These are phyloP conservation scores for Saccharomyces kudriavzevii DNA, from an alignment of 805 yeast genomes.

Conservation along the genomic window DNA sequence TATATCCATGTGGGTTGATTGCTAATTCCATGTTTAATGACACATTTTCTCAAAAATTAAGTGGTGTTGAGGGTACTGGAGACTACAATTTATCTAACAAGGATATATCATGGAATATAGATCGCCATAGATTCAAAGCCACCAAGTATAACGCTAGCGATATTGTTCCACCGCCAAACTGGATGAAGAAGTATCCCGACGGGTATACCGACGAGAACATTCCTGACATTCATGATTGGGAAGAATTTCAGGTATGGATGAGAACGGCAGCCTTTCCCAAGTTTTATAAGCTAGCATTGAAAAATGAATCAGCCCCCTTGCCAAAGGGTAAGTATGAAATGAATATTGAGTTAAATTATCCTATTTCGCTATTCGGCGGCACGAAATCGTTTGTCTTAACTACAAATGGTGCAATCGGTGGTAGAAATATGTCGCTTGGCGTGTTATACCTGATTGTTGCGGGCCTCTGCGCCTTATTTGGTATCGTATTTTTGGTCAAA, in stretches of 20 bases:
- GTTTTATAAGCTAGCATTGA: conserved; percentile 73
- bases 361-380: conserved; percentile 81
- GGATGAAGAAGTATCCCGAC: conserved; percentile 61
- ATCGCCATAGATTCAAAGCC: conserved; percentile 53
- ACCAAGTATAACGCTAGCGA: conserved; percentile 52
- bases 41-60: conserved; percentile 48
- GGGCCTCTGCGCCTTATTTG: conserved; percentile 62
- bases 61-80: conserved; percentile 27
- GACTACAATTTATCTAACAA: conserved; percentile 38
- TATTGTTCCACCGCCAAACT: conserved; percentile 78
- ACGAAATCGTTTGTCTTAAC: conserved; percentile 74
- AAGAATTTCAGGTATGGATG: conserved; percentile 80
- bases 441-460: conserved; percentile 82
- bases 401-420: conserved; percentile 79
- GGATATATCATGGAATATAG: conserved; percentile 68
- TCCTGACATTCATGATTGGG: conserved; percentile 63
- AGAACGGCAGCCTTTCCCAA: conserved; percentile 88
- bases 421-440: conserved; percentile 77
- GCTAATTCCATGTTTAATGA: conserved; percentile 78
- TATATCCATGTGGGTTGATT: conserved; percentile 78
- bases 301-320: conserved; percentile 54
- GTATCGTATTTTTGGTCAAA: conserved; percentile 67
- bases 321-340: conserved; percentile 62
- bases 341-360: conserved; percentile 67
- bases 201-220: conserved; percentile 65